Base-by-base conservation (phyloP, 768 basidiomycete species). In the Mycena rebaudengoi region DNA sequence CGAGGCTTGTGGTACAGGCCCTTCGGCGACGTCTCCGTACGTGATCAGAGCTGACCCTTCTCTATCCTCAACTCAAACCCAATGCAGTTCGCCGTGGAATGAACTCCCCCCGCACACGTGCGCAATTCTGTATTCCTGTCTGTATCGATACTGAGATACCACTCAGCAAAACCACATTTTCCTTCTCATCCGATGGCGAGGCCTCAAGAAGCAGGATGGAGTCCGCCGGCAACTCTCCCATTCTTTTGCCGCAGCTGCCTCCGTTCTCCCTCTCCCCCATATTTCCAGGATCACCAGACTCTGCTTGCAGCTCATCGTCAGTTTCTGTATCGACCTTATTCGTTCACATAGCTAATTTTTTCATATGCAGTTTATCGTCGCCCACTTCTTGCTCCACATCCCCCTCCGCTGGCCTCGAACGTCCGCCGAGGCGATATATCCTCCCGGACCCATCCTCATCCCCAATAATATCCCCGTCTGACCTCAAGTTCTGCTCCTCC, bases 381-480 rank as follows among this genome's bases (percentile, higher is more conserved):
- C 60, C 18, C 1, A 29, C 54, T 16, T 12, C 61, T 18, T 55
- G 53, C 13, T 43, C 30, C 11, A 48, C 35, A 21, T 39, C 60
- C 2, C 21, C 30, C 23, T 21, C 48, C 6, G 30, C 43, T 0
- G 29, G 12, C 8, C 8, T 33, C 25, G n/a, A 16, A 25, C 61
- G 39, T 21, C 61, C 30, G 10, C 44, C 25, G 13, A 37, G 61
- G n/a, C 45, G 61, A 33, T 62, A 62, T 30, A 62, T 62, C 30
- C 54, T 49, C 1, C 61, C 61, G 26, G 60, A 62, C 26, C 26
- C 23, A 20, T 25, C 25, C 20, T 40, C 43, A 26, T 40, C 48
- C 4, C 45, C 46, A 16, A 48, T 48, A 5, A 43, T 16, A 35
- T 62, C 40, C 30, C 54, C 61, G n/a, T 49, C 30, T n/a, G 61